A percentile compares a stretch with the other conserved stretches of the same genome.
phyloP scores from a whole-genome alignment of 1,284 basidiomycete species.

The Caloboletus firmus region DNA sequence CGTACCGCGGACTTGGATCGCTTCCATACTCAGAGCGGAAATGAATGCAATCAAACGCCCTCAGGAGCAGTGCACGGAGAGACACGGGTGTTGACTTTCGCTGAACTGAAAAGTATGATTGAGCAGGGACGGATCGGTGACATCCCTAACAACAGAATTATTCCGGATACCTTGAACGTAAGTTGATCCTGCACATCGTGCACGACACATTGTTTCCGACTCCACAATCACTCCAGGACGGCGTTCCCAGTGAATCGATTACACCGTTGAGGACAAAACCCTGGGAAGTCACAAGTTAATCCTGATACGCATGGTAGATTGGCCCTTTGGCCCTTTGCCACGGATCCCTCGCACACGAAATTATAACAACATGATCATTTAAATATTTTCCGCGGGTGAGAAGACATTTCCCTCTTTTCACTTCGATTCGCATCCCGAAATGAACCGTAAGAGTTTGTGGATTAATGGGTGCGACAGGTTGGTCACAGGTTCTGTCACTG shows the following conservation, averaged over 20 bases:
- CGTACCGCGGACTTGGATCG: constrained; percentile 9
- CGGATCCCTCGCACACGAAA: constrained; percentile 9
- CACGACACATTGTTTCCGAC: constrained; percentile 4
- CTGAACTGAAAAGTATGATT: constrained; percentile 67
- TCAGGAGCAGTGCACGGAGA: constrained; percentile 30
- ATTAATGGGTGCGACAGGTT: constrained; percentile 2
- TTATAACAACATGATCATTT: constrained; percentile 16
- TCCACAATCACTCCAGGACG: constrained; percentile 39
- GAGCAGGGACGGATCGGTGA: constrained; percentile 66
- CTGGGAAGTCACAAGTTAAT: constrained; percentile 47
- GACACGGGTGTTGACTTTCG: constrained; percentile 54
- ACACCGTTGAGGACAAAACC: constrained; percentile 55
- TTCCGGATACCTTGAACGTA: constrained; percentile 64
- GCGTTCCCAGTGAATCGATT: constrained; percentile 53
- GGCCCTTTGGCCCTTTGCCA: background rate
- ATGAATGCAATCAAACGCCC: constrained; percentile 16
- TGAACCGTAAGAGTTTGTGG: constrained; percentile 5
- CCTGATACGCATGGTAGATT: constrained; percentile 22
- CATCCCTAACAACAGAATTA: constrained; percentile 74
- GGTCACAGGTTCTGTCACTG: constrained; percentile 3
- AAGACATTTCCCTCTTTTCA: constrained; percentile 4
- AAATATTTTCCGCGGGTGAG: constrained; percentile 15
- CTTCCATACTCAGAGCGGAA: constrained; percentile 18
- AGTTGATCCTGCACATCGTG: constrained; percentile 24
- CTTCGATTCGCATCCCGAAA: constrained; percentile 8